Conservation (phyloP, 164 flowering plant genomes). For the Sextonia rubra region DNA sequence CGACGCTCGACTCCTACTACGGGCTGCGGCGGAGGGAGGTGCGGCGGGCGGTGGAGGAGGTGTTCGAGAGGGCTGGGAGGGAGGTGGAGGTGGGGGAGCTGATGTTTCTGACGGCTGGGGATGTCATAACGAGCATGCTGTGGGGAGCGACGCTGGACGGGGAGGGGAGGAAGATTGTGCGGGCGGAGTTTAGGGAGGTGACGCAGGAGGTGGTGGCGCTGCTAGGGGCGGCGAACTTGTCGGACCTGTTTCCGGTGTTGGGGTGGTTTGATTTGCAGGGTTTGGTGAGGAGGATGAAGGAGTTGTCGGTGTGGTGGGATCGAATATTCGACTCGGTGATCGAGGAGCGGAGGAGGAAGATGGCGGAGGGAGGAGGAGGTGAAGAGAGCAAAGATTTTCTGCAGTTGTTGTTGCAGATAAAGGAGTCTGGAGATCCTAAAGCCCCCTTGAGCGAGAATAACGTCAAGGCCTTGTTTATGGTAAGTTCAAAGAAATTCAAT, state of each 20-base stretch:
- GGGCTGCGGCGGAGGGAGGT: slow-evolving; percentile 22
- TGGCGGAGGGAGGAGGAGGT: background rate
- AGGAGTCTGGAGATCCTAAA: slow-evolving; percentile 29
- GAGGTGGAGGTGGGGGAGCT: slow-evolving; percentile 17
- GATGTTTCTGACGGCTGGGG: slow-evolving; percentile 14
- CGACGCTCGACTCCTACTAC: slow-evolving; percentile 19
- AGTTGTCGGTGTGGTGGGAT: slow-evolving; percentile 20
- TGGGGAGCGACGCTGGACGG: slow-evolving; percentile 28
- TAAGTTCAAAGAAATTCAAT: too few relatives aligned
- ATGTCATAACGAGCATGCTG: slow-evolving; percentile 27
- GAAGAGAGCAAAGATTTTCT: slow-evolving; percentile 24
- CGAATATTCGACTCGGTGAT: slow-evolving; percentile 30
- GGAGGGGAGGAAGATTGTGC: slow-evolving; percentile 24
- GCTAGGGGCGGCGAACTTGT: slow-evolving; percentile 36
- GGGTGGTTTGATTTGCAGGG: slow-evolving; percentile 49
- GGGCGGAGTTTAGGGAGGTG: slow-evolving; percentile 30
- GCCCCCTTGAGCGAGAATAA: slow-evolving; percentile 31
- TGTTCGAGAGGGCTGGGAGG: slow-evolving; percentile 7
- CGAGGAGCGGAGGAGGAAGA: slow-evolving; percentile 14
- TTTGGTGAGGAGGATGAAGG: slow-evolving; percentile 18
- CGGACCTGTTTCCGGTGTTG: slow-evolving; percentile 41
- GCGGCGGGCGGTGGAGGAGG: slow-evolving; percentile 9
- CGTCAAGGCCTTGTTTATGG: slow-evolving; percentile 37
- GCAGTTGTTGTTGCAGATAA: slow-evolving; percentile 30
- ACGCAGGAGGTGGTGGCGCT: slow-evolving; percentile 24